These are phyloP conservation scores for Calonectria henricotiae DNA, from an alignment of 2,329 filamentous ascomycete genomes.

Conservation along the genomic window DNA sequence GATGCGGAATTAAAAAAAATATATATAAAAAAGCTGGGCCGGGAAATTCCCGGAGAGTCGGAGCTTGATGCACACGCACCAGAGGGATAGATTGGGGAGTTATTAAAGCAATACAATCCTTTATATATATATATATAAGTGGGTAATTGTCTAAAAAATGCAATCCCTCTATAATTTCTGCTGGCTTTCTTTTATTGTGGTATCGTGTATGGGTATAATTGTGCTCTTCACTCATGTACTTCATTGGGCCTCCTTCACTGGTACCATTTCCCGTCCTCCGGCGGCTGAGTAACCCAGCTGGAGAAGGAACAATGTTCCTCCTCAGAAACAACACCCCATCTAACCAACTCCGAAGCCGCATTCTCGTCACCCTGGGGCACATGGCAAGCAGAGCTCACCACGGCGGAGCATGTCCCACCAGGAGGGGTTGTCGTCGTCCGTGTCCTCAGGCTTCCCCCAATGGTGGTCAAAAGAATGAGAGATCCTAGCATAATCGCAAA, in stretches of 20 bases:
- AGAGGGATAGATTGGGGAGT: neutral
- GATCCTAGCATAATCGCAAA: neutral
- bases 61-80: neutral
- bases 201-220: too few relatives aligned
- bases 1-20: neutral
- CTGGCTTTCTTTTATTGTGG: too few relatives aligned
- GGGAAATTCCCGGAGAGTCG: slow-evolving; percentile 44
- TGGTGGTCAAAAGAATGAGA: neutral
- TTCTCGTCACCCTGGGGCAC: neutral
- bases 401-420: neutral
- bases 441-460: neutral
- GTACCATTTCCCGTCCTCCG: slow-evolving; percentile 5
- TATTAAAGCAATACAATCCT: too few relatives aligned
- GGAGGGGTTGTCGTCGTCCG: neutral
- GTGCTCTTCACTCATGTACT: too few relatives aligned
- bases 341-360: neutral
- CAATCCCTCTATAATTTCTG: too few relatives aligned
- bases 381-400: slow-evolving; percentile 6
- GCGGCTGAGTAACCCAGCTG: neutral
- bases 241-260: neutral
- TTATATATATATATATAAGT: too few relatives aligned
- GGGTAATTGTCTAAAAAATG: too few relatives aligned
- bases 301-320: neutral
- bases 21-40: slow-evolving; percentile 44
- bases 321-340: neutral